These are phyloP conservation scores for Boletus sp. DNA, from an alignment of 1,284 basidiomycete species.

Conservation along the genomic window DNA sequence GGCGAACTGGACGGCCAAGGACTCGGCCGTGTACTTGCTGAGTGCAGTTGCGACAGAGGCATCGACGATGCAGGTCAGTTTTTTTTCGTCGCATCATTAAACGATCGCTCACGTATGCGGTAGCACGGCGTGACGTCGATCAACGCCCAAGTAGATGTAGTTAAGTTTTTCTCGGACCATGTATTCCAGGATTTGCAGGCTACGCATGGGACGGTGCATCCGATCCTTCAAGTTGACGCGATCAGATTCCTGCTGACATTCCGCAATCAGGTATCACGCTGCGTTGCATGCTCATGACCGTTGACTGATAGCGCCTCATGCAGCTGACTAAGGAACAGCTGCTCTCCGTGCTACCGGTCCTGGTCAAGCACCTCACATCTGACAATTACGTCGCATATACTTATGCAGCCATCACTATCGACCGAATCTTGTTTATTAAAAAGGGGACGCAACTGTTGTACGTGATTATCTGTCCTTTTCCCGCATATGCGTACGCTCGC, in stretches of 20 bases:
- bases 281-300: neutral
- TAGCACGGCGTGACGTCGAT: slow-evolving; percentile 93
- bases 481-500: neutral
- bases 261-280: slow-evolving; percentile 79
- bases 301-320: neutral
- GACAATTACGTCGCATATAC: slow-evolving; percentile 87
- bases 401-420: slow-evolving; percentile 90
- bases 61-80: slow-evolving; percentile 75
- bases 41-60: slow-evolving; percentile 90
- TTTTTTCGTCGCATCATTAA: neutral
- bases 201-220: slow-evolving; percentile 68
- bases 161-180: slow-evolving; percentile 94
- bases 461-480: slow-evolving; percentile 32
- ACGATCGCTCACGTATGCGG: neutral
- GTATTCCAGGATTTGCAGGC: slow-evolving; percentile 90
- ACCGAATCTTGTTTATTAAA: slow-evolving; percentile 88
- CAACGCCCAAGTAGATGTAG: slow-evolving; percentile 91
- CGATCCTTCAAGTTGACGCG: slow-evolving; percentile 94
- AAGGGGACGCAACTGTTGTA: slow-evolving; percentile 70
- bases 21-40: slow-evolving; percentile 94
- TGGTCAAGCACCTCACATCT: slow-evolving; percentile 84
- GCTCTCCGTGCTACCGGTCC: slow-evolving; percentile 85
- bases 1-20: slow-evolving; percentile 91
- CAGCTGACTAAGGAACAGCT: slow-evolving; percentile 95
- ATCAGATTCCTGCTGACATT: slow-evolving; percentile 95